These are phyloP conservation scores for Cadophora sp. DNA, from an alignment of 2,329 filamentous ascomycete genomes.

Conservation along the genomic window DNA sequence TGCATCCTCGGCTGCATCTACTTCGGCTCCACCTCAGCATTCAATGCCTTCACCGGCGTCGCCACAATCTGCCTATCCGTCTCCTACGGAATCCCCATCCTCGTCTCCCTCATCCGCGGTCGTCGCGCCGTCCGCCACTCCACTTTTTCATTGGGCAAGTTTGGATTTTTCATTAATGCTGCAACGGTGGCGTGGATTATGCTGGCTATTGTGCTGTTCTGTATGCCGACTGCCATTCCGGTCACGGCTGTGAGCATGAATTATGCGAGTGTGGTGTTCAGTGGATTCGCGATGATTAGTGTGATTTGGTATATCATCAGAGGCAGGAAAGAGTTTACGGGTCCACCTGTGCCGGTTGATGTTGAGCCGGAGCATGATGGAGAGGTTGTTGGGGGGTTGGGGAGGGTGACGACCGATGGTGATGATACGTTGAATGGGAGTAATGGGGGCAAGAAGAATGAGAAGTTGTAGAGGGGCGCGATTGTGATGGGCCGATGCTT, in stretches of 20 bases:
- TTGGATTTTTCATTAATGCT: conserved; percentile 72
- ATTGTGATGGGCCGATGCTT: neutral
- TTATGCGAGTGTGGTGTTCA: conserved; percentile 71
- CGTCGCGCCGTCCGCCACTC: conserved; percentile 71
- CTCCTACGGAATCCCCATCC: conserved; percentile 77
- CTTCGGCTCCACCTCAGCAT: conserved; percentile 78
- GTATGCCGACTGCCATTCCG: conserved; percentile 71
- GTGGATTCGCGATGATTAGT: conserved; percentile 65
- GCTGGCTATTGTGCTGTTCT: conserved; percentile 75
- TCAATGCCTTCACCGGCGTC: conserved; percentile 81
- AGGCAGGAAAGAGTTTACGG: conserved; percentile 68
- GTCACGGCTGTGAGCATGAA: conserved; percentile 66
- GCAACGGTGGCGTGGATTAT: conserved; percentile 74
- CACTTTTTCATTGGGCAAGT: conserved; percentile 70
- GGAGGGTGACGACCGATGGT: conserved; percentile 31
- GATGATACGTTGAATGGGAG: conserved; percentile 24
- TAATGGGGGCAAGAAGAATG: conserved; percentile 19
- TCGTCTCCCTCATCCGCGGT: conserved; percentile 71
- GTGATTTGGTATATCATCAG: conserved; percentile 68
- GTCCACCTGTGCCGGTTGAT: conserved; percentile 50
- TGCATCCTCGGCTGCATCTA: conserved; percentile 79
- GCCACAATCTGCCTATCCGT: conserved; percentile 80
- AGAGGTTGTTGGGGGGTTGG: conserved; percentile 33
- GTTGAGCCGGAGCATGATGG: conserved; percentile 38
- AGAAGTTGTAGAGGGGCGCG: conserved; percentile 18